phyloP scores from a whole-genome alignment of 2,329 filamentous ascomycete species.

The Colletotrichum coccodes region DNA sequence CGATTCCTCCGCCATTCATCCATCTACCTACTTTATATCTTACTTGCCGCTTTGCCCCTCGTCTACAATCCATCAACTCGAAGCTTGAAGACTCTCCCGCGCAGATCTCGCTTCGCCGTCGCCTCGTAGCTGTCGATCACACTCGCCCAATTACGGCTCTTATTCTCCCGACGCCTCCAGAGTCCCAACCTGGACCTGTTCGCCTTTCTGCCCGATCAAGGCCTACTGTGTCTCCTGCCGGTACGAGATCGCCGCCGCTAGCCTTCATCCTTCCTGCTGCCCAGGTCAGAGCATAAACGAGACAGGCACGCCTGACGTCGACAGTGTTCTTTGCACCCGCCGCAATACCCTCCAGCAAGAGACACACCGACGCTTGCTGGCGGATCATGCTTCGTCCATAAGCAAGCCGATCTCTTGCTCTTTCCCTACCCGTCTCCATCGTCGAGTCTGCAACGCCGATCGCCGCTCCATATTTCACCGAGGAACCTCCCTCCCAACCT shows the following conservation, averaged over 20 bases:
- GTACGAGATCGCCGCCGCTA: conserved; percentile 3
- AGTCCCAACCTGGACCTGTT: background rate
- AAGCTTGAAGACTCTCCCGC: conserved; percentile 15
- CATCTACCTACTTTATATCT: conserved; percentile 15
- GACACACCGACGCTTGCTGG: conserved; percentile 19
- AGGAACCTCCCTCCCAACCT: conserved; percentile 16
- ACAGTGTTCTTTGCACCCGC: background rate
- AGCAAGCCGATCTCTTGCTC: conserved; percentile 23
- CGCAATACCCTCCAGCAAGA: background rate
- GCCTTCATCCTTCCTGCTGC: background rate
- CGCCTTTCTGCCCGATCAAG: conserved; percentile 5
- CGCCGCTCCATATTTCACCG: conserved; percentile 17
- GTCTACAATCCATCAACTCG: background rate
- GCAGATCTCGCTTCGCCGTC: conserved; percentile 22
- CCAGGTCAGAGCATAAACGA: background rate
- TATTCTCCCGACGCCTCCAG: conserved; percentile 7
- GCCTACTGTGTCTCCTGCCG: background rate
- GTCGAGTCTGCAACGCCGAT: conserved; percentile 33
- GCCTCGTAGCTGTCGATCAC: conserved; percentile 25
- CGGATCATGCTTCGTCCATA: conserved; percentile 32
- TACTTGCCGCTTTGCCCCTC: conserved; percentile 1
- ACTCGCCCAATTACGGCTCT: conserved; percentile 20
- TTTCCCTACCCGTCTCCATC: conserved; percentile 41
- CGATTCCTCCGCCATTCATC: background rate
- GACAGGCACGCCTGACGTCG: background rate